Percentiles rank a stretch among this genome's conserved stretches.
Conservation (phyloP, 83 land plant species). For the Diphasiastrum complanatum region DNA sequence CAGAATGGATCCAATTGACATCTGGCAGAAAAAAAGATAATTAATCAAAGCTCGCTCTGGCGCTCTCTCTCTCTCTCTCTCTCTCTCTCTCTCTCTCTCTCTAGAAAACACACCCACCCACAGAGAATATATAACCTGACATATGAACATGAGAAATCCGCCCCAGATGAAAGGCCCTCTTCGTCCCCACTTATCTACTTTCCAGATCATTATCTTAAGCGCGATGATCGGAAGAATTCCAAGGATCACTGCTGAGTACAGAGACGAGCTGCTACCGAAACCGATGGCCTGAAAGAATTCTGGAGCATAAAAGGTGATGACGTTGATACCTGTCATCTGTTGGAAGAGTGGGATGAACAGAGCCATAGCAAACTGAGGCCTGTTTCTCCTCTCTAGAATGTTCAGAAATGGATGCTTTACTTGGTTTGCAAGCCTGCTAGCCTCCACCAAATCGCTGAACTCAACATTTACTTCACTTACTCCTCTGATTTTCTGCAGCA, state of each 20-base stretch:
- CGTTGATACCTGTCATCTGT: slow-evolving; percentile 1
- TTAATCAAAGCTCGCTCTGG: neutral
- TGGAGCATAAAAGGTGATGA: slow-evolving; percentile 1
- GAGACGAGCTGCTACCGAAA: neutral
- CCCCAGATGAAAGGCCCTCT: neutral
- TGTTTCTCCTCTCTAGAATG: neutral
- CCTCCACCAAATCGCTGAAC: neutral
- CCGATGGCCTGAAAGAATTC: neutral
- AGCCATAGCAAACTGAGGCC: neutral
- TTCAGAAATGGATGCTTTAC: neutral
- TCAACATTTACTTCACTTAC: neutral
- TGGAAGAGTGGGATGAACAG: neutral
- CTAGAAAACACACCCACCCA: neutral
- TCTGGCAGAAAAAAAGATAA: neutral
- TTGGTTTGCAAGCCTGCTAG: neutral
- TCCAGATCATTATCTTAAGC: neutral
- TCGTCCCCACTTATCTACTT: neutral
- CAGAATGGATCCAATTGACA: neutral
- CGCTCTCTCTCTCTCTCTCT: no score
- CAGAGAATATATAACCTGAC: neutral
- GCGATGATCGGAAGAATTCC: neutral
- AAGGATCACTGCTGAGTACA: neutral
- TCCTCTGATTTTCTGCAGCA: slow-evolving; percentile 1
- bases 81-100: neutral
- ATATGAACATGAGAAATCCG: neutral